Evolutionary conservation across 495 filamentous ascomycete genomes (phyloP).

Genomic region (Penicillium herquei): DNA sequence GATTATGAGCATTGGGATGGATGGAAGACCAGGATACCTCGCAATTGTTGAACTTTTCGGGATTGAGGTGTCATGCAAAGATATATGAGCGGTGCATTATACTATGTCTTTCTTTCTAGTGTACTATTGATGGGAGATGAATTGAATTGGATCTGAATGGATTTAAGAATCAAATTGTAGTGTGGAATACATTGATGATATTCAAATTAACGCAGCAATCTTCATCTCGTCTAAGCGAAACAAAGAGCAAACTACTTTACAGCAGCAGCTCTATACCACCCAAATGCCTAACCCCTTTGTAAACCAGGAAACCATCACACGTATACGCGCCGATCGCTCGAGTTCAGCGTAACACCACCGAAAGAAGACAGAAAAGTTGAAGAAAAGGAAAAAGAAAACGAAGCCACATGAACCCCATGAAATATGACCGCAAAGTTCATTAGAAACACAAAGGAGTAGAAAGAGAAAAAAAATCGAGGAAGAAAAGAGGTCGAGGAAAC

Average conservation of each 20-base stretch:
- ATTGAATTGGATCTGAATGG: not conserved
- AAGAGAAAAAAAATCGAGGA: conserved; percentile 2
- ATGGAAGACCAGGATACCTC: not conserved
- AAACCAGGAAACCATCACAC: conserved; percentile 14
- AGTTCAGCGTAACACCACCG: conserved; percentile 7
- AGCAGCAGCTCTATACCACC: conserved; percentile 15
- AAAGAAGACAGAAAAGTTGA: too few species aligned
- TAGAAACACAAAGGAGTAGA: conserved; percentile 23
- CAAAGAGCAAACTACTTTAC: conserved; percentile 14
- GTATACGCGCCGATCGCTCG: conserved; percentile 26
- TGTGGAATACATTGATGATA: conserved; percentile 6
- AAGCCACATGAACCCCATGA: conserved; percentile 12
- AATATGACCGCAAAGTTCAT: conserved; percentile 13
- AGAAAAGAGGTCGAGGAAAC: not conserved
- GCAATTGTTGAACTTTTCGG: not conserved
- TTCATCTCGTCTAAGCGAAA: conserved; percentile 17
- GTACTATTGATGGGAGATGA: conserved; percentile 7
- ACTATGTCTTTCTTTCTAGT: not conserved
- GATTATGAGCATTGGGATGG: conserved; percentile 7
- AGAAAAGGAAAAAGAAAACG: conserved; percentile 8
- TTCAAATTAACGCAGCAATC: conserved; percentile 7
- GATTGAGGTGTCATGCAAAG: not conserved
- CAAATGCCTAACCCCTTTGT: conserved; percentile 9
- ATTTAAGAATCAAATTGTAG: not conserved
- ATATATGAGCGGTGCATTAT: not conserved